Conservation (phyloP, 345 rosid species). For the Syzygium jambos region DNA sequence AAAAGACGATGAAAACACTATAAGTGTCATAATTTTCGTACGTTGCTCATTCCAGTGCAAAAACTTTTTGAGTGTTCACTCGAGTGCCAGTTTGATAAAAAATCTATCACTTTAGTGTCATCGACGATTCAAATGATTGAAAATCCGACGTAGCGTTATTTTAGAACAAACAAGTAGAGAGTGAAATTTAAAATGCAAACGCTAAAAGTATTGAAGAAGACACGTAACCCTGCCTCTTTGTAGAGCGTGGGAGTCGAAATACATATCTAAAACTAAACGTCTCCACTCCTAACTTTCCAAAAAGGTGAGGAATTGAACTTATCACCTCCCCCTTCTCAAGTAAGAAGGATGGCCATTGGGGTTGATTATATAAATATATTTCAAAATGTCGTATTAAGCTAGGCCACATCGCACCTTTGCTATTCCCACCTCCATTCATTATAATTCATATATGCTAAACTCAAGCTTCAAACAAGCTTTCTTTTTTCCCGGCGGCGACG, state of each 20-base stretch:
- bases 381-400: neutral
- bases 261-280: too few relatives aligned
- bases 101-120: neutral
- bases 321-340: too few relatives aligned
- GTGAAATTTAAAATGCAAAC: neutral
- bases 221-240: neutral
- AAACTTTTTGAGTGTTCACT: neutral
- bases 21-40: neutral
- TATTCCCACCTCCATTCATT: neutral
- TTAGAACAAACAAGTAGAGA: neutral
- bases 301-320: too few relatives aligned
- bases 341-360: too few relatives aligned
- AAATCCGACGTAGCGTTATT: neutral
- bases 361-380: too few relatives aligned
- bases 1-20: neutral
- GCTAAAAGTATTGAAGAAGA: neutral
- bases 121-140: fast-evolving
- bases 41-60: too few relatives aligned
- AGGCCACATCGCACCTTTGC: neutral
- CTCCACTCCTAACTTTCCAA: too few relatives aligned
- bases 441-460: neutral
- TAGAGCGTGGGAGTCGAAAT: too few relatives aligned
- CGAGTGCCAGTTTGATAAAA: neutral
- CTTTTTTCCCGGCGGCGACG: neutral
- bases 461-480: neutral